Percentiles rank a stretch among this genome's conserved stretches.
These are phyloP conservation scores for Pseudogymnoascus sp. DNA, from an alignment of 2,329 filamentous ascomycete species.

Conservation along the genomic window DNA sequence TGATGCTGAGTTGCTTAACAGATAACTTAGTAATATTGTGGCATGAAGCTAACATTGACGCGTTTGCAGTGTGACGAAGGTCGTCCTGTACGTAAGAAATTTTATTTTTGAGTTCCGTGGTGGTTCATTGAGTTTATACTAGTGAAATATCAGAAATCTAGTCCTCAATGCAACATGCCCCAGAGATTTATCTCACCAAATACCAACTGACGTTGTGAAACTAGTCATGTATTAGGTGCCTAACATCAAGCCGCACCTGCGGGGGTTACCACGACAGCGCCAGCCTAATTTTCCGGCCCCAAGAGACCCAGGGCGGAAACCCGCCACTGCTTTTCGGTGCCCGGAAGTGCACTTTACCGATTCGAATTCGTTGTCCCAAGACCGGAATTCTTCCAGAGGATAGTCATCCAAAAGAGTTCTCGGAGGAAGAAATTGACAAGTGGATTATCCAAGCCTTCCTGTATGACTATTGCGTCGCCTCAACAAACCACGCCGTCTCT, in stretches of 20 bases:
- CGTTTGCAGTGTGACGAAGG: constrained; percentile 19
- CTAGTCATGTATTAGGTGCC: constrained; percentile 21
- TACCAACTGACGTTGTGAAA: background rate
- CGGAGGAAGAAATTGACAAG: constrained; percentile 15
- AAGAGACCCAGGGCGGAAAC: background rate
- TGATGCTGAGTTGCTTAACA: background rate
- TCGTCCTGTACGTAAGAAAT: constrained; percentile 18
- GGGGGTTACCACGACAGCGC: constrained; percentile 15
- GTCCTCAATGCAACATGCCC: background rate
- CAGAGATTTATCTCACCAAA: background rate
- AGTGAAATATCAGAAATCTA: background rate
- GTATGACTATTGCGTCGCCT: constrained; percentile 21
- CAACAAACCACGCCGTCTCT: constrained; percentile 18
- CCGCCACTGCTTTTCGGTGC: constrained; percentile 11
- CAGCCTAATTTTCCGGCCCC: constrained; percentile 8
- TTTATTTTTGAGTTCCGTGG: background rate
- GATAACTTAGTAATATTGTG: background rate
- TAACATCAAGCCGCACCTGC: constrained; percentile 18
- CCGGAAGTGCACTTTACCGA: constrained; percentile 21
- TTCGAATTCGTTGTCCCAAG: constrained; percentile 16
- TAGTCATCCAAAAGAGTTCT: constrained; percentile 13
- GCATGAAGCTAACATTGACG: background rate
- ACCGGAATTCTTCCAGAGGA: constrained; percentile 19
- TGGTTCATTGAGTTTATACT: background rate
- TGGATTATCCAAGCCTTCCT: constrained; percentile 20